phyloP scores from a whole-genome alignment of 2,329 filamentous ascomycete genomes.

The Ascochyta lentis region DNA sequence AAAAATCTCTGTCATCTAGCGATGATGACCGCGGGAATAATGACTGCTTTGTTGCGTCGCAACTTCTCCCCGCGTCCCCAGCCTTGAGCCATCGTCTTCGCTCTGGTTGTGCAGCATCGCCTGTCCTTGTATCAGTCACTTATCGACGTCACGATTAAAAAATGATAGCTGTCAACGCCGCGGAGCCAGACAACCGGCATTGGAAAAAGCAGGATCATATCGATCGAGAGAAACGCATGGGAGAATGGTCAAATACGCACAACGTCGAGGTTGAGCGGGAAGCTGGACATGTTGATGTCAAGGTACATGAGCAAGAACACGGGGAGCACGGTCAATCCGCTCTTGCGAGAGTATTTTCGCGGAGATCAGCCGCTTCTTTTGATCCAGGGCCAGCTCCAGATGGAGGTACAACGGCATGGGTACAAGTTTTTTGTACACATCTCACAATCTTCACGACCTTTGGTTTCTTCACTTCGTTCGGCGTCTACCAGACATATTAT shows the following conservation, averaged over 20 bases:
- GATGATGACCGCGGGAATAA: neutral
- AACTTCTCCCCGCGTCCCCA: neutral
- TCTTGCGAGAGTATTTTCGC: constrained; percentile 29
- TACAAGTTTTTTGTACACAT: constrained; percentile 58
- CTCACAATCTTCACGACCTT: constrained; percentile 65
- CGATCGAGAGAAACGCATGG: neutral
- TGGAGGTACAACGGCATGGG: constrained; percentile 63
- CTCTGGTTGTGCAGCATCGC: neutral
- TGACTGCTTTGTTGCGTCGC: neutral
- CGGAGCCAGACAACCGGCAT: neutral
- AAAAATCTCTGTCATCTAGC: no score
- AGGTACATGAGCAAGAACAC: constrained; percentile 10
- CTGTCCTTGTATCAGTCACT: neutral
- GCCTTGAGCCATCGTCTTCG: neutral
- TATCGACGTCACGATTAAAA: neutral
- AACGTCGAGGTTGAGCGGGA: constrained; percentile 27
- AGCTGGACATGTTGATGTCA: constrained; percentile 3
- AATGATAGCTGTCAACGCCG: neutral
- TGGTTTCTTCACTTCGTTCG: constrained; percentile 61
- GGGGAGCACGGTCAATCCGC: neutral
- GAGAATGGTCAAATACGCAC: constrained; percentile 22
- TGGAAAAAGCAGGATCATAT: neutral
- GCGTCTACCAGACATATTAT: constrained; percentile 64
- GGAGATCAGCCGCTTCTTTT: constrained; percentile 32
- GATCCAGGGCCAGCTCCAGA: constrained; percentile 48